Evolutionary conservation across 1,284 basidiomycete genomes (phyloP).

Genomic region (Volvariella volvacea): DNA sequence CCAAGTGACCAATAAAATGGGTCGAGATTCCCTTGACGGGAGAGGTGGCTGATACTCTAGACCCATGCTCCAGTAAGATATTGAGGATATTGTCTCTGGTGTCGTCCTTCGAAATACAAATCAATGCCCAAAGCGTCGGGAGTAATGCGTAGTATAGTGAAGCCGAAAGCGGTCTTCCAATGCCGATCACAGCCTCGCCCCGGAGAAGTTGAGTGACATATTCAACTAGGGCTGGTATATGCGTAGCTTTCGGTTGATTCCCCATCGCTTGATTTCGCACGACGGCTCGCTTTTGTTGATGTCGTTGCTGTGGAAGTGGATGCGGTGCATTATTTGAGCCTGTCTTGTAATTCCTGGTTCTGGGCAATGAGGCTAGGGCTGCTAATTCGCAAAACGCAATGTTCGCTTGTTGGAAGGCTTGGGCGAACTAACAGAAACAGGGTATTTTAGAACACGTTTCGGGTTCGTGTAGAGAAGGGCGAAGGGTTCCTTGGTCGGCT

Average conservation of each 20-base stretch:
- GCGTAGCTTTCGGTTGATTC: constrained; percentile 8
- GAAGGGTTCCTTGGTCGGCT: too few species aligned
- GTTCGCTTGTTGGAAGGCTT: constrained; percentile 64
- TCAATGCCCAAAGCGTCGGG: constrained; percentile 80
- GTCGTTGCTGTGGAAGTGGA: too few species aligned
- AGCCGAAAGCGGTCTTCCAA: constrained; percentile 45
- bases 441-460: too few species aligned
- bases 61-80: constrained; percentile 54
- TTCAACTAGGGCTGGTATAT: constrained; percentile 40
- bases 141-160: constrained; percentile 66
- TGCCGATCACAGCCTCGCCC: constrained; percentile 41
- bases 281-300: too few species aligned
- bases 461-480: too few species aligned
- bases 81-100: constrained; percentile 30
- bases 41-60: constrained; percentile 48
- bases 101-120: constrained; percentile 27
- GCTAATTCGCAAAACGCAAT: constrained; percentile 72
- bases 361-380: constrained; percentile 52
- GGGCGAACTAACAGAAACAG: constrained; percentile 37
- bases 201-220: constrained; percentile 68
- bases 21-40: constrained; percentile 57
- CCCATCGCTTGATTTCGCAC: too few species aligned
- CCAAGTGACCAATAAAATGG: constrained; percentile 65
- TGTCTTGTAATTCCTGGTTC: constrained; percentile 13
- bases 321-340: too few species aligned